Conservation (phyloP, 495 filamentous ascomycete species). For the Hypoxylon trugodes region DNA sequence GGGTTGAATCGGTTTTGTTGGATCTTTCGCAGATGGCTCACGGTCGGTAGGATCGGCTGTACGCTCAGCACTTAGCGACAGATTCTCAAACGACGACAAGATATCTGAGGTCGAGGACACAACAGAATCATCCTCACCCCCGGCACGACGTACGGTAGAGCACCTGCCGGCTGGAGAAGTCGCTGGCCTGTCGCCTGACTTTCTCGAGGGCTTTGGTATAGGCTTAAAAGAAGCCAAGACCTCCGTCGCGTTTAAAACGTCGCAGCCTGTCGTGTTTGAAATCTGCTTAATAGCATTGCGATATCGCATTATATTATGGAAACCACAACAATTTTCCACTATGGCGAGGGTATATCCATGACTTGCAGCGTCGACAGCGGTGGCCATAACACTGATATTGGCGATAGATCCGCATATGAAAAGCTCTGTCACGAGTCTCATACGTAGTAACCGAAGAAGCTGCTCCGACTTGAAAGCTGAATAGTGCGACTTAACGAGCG, state of each 20-base stretch:
- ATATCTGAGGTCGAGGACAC: slow-evolving; percentile 41
- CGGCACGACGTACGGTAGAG: slow-evolving; percentile 87
- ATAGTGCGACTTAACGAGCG: slow-evolving; percentile 83
- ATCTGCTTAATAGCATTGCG: slow-evolving; percentile 80
- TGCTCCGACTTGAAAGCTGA: slow-evolving; percentile 83
- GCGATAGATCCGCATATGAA: slow-evolving; percentile 90
- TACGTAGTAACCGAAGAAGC: slow-evolving; percentile 74
- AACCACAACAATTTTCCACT: slow-evolving; percentile 90
- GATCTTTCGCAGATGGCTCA: slow-evolving; percentile 33
- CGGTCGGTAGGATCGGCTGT: slow-evolving; percentile 37
- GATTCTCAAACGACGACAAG: slow-evolving; percentile 43
- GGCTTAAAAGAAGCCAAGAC: slow-evolving; percentile 58
- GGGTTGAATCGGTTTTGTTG: slow-evolving; percentile 41
- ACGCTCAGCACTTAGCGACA: slow-evolving; percentile 45
- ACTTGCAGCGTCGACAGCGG: slow-evolving; percentile 86
- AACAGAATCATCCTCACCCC: slow-evolving; percentile 56
- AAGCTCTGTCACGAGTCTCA: slow-evolving; percentile 86
- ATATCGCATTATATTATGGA: slow-evolving; percentile 74
- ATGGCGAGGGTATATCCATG: slow-evolving; percentile 87
- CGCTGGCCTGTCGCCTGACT: slow-evolving; percentile 23
- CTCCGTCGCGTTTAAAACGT: slow-evolving; percentile 65
- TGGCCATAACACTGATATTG: slow-evolving; percentile 91
- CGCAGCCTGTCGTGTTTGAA: slow-evolving; percentile 76
- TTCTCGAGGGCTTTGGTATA: slow-evolving; percentile 28
- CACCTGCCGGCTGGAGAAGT: slow-evolving; percentile 67